Percentiles rank a stretch among this genome's conserved stretches.
These are phyloP conservation scores for Phytophthora syringae DNA, from an alignment of 352 stramenopile species.

Conservation along the genomic window DNA sequence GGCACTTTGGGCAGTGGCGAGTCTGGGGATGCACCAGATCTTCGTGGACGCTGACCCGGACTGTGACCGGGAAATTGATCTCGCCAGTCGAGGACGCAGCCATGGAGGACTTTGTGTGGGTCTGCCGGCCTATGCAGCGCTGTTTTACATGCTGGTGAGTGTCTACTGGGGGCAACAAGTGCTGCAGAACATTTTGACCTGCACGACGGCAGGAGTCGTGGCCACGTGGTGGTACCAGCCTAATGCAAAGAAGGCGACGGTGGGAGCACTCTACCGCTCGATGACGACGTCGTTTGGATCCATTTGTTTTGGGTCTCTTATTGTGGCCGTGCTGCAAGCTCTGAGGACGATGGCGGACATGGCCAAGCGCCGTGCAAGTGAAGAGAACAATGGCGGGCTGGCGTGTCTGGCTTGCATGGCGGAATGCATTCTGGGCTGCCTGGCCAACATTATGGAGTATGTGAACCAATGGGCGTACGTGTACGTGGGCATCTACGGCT, in stretches of 20 bases:
- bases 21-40: conserved; percentile 76
- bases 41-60: conserved; percentile 71
- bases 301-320: conserved; percentile 87
- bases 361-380: conserved; percentile 67
- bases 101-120: conserved; percentile 67
- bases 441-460: conserved; percentile 90
- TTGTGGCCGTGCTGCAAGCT: conserved; percentile 87
- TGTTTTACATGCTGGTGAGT: conserved; percentile 87
- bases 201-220: conserved; percentile 79
- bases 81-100: conserved; percentile 36
- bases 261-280: conserved; percentile 80
- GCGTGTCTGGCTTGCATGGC: conserved; percentile 88
- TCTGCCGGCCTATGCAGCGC: conserved; percentile 52
- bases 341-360: conserved; percentile 77
- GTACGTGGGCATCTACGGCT: conserved; percentile 91
- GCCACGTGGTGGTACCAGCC: conserved; percentile 89
- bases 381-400: conserved; percentile 79
- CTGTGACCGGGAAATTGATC: conserved; percentile 55
- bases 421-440: conserved; percentile 86
- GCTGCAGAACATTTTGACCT: conserved; percentile 86
- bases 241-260: conserved; percentile 55
- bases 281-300: conserved; percentile 82
- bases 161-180: conserved; percentile 89
- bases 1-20: conserved; percentile 68
- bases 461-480: conserved; percentile 92